Evolutionary conservation across 2,329 filamentous ascomycete genomes (phyloP).

Genomic region (Trichoderma sp.): DNA sequence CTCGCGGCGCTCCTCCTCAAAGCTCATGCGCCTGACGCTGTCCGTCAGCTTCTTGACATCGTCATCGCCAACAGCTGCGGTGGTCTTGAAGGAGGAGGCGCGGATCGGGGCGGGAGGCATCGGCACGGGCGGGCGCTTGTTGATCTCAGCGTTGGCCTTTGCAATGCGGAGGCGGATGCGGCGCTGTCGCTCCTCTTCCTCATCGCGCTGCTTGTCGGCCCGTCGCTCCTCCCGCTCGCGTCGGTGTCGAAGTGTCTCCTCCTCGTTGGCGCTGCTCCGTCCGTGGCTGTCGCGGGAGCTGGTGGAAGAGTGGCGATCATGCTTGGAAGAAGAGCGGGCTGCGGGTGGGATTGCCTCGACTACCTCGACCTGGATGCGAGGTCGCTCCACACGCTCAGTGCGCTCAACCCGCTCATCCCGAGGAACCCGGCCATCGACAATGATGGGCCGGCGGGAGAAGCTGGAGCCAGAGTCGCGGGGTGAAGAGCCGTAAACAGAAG

Average conservation of each 20-base stretch:
- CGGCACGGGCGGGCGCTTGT: slow-evolving; percentile 36
- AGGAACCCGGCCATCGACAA: slow-evolving; percentile 37
- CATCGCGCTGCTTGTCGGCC: slow-evolving; percentile 27
- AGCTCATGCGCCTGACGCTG: slow-evolving; percentile 32
- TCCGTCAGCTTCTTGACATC: slow-evolving; percentile 37
- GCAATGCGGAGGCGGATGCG: slow-evolving; percentile 36
- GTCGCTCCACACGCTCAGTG: slow-evolving; percentile 2
- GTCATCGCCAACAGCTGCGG: slow-evolving; percentile 23
- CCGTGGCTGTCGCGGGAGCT: slow-evolving; percentile 36
- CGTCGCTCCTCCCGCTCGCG: slow-evolving; percentile 26
- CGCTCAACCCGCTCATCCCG: slow-evolving; percentile 21
- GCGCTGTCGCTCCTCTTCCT: slow-evolving; percentile 29
- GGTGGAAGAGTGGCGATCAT: slow-evolving; percentile 37
- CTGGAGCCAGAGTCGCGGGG: slow-evolving; percentile 22
- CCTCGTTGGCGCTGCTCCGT: slow-evolving; percentile 30
- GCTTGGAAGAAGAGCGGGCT: slow-evolving; percentile 26
- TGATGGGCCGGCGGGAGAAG: slow-evolving; percentile 34
- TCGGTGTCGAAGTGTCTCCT: slow-evolving; percentile 29
- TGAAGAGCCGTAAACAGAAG: slow-evolving; percentile 24
- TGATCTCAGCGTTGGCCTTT: slow-evolving; percentile 43
- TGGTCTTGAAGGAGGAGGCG: slow-evolving; percentile 26
- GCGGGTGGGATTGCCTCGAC: slow-evolving; percentile 29
- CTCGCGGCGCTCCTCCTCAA: slow-evolving; percentile 34
- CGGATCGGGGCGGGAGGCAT: slow-evolving; percentile 26
- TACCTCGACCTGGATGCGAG: slow-evolving; percentile 39